Evolutionary conservation across 2,329 filamentous ascomycete species (phyloP).

Genomic region (Claviceps africana): DNA sequence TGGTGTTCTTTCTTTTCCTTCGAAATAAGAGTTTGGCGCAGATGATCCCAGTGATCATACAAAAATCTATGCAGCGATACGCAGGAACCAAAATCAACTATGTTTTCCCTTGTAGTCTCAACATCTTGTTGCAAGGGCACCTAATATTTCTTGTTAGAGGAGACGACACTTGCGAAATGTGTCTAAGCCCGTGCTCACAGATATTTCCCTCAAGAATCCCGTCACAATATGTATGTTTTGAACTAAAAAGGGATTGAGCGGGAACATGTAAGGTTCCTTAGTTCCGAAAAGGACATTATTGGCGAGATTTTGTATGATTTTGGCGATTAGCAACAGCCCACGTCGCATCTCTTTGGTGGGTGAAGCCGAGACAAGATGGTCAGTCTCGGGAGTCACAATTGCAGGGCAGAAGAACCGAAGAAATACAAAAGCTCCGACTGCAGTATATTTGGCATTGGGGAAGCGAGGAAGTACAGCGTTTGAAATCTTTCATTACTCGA

Average conservation of each 20-base stretch:
- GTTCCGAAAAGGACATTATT: conserved; percentile 60
- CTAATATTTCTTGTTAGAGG: conserved; percentile 13
- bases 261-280: conserved; percentile 61
- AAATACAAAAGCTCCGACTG: conserved; percentile 58
- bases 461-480: conserved; percentile 49
- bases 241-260: conserved; percentile 53
- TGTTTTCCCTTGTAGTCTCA: conserved; percentile 27
- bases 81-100: conserved; percentile 57
- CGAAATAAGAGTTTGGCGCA: conserved; percentile 48
- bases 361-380: conserved; percentile 45
- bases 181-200: conserved; percentile 25
- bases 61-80: conserved; percentile 54
- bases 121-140: conserved; percentile 35
- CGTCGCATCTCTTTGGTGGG: conserved; percentile 57
- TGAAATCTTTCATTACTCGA: conserved; percentile 35
- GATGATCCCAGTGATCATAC: conserved; percentile 59
- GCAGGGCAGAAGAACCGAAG: conserved; percentile 60
- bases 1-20: conserved; percentile 44
- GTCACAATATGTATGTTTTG: conserved; percentile 56
- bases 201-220: conserved; percentile 53
- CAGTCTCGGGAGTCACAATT: conserved; percentile 55
- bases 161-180: neutral
- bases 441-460: conserved; percentile 57
- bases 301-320: conserved; percentile 56
- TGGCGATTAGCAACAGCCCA: conserved; percentile 54